Evolutionary conservation across 2,329 filamentous ascomycete genomes (phyloP), one percentile per base, ranked within the genome.

Genomic region (Bipolaris cookei): DNA sequence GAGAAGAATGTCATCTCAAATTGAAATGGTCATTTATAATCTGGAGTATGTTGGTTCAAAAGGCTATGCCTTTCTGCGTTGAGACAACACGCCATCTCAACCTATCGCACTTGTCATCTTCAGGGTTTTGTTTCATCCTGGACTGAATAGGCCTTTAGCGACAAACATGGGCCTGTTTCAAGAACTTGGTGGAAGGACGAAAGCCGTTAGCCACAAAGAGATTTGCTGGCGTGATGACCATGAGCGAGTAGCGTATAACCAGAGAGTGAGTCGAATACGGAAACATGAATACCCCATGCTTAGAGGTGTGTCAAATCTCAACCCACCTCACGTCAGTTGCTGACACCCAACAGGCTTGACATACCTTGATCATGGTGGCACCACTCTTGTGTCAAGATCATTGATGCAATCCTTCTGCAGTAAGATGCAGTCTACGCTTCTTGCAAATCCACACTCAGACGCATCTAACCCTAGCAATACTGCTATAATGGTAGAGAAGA

Each of bases 361-460:
- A 1, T 63, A 63, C 39, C 51, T 87, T 21, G 85, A 88, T 65
- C 85, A 88, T 70, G 83, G 82, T 41, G 79, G 79, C 4, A 79
- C 79, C 6, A 78, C 79, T 6, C 56, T 74, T 7, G 69, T 67
- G 21, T 82, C 86, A 42, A 83, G 79, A 61, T 86, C 86, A 23
- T 79, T 86, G 34, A 77, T 88, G 38, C 79, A 82, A 43, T 77
- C 78, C 21, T 88, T 88, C 71, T 80, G 83, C 5, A 70, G 76
- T 2, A 82, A 86, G 63, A 81, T 89, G 73, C 76, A 82, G 38
- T 68, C 77, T 32, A 83, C 82, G 58, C 78, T 90, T n/a, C 87
- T 88, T 65, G 87, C 87, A 10, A 90, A 90, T 64, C 88, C 88
- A 2, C 88, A 90, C 69, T 90, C 88, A 1, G 81, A 84, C 62